These are phyloP conservation scores for Aspergillus sp. DNA, from an alignment of 2,329 filamentous ascomycete genomes.

Conservation along the genomic window DNA sequence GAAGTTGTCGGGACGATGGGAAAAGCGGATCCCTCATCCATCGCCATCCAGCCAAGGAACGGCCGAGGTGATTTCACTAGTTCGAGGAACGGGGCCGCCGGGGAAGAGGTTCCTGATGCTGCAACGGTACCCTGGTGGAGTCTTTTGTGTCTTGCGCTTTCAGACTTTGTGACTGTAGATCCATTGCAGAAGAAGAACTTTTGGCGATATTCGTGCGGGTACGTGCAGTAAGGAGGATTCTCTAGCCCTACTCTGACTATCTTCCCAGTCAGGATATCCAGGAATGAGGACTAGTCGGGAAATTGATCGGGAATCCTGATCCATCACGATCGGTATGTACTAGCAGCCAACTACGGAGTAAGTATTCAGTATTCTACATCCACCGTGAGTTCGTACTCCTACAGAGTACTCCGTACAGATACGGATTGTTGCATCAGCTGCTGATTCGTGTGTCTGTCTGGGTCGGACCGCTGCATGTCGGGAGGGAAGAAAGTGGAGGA, in stretches of 20 bases:
- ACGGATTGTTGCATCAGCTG: conserved; percentile 14
- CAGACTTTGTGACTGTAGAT: not conserved
- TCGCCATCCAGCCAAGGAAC: too few species aligned
- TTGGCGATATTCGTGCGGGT: not conserved
- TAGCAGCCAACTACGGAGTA: not conserved
- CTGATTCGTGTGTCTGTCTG: conserved; percentile 6
- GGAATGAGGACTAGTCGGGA: too few species aligned
- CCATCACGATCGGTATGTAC: too few species aligned
- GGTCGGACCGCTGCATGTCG: conserved; percentile 35
- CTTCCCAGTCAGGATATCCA: too few species aligned
- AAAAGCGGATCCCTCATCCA: not conserved
- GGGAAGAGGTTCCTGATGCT: conserved; percentile 4
- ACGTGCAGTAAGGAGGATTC: not conserved
- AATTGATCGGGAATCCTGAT: too few species aligned
- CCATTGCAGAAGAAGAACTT: not conserved
- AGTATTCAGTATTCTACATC: not conserved
- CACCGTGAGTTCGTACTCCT: not conserved
- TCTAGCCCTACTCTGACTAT: too few species aligned
- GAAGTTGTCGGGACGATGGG: not conserved
- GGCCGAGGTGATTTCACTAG: not conserved
- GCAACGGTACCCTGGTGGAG: conserved; percentile 3
- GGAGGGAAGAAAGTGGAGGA: conserved; percentile 27
- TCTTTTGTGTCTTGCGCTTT: too few species aligned
- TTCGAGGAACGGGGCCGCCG: conserved; percentile 2
- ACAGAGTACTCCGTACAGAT: not conserved